Evolutionary conservation across 345 rosid genomes (phyloP).

Genomic region (Turritis glabra): DNA sequence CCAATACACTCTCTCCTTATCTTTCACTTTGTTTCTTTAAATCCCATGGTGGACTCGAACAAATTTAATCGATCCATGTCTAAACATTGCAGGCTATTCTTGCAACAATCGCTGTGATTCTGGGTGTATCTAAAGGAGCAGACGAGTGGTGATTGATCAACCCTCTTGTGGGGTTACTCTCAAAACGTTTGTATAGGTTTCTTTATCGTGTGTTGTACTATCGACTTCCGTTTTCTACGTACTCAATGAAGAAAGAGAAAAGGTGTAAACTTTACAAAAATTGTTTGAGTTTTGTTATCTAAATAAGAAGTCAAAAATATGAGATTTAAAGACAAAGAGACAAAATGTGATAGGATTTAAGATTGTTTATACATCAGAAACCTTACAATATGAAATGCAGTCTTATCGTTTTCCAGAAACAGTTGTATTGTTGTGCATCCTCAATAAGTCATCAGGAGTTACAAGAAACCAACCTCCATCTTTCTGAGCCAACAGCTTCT

Average conservation of each 20-base stretch:
- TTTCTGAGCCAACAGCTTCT: conserved; percentile 69
- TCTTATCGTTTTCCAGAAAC: conserved; percentile 53
- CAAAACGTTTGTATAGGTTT: conserved; percentile 37
- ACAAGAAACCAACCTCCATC: conserved; percentile 69
- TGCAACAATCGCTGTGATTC: conserved; percentile 66
- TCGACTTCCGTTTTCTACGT: neutral
- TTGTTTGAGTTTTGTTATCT: conserved; percentile 8
- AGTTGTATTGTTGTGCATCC: conserved; percentile 64
- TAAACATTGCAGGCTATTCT: conserved; percentile 64
- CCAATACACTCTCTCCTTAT: neutral
- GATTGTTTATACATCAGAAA: conserved; percentile 17
- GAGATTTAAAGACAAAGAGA: neutral
- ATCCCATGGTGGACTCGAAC: neutral
- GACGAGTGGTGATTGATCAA: conserved; percentile 45
- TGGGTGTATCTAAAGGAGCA: conserved; percentile 66
- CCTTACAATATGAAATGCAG: neutral
- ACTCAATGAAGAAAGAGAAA: neutral
- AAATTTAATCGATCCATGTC: neutral
- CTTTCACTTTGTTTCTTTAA: neutral
- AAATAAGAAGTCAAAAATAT: neutral
- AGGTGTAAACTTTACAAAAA: conserved; percentile 2
- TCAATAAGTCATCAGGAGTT: conserved; percentile 70
- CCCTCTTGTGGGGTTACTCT: conserved; percentile 4
- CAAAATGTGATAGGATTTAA: conserved; percentile 6
- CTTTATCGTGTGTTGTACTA: conserved; percentile 12